Evolutionary conservation across 805 yeast genomes (phyloP), one percentile per base, ranked within the genome.

Genomic region (Candida ulmi): DNA sequence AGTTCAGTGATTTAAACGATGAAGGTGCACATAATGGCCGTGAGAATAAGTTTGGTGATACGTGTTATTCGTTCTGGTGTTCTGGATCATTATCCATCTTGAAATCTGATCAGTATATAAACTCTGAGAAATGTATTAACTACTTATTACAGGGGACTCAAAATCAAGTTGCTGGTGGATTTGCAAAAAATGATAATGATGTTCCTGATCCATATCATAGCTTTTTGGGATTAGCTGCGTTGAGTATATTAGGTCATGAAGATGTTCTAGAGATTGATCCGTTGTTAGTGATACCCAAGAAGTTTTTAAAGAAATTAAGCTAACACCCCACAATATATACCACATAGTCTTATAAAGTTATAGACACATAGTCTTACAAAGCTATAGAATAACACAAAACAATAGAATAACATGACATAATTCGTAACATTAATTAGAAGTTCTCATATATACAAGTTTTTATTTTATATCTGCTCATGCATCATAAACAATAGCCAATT

Each of bases 11-110:
- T 47, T 46, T 37, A 0, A 61, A 56, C 2, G 91, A 83, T 52
- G 61, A 62, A 38, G 96, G 96, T 2, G 91, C 91, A 0, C 79
- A 85, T 55, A 86, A 88, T 58, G 97, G 97, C 1, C 68, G 97
- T 35, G 78, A 76, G n/a, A 87, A 87, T 57, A 88, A 88, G 57
- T 72, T 69, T 41, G 83, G 83, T 4, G 97, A 88, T 59, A 83
- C 95, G 0, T 88, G 97, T 63, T 88, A 88, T 54, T 74, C 83
- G 7, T 88, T 88, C 70, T 88, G 96, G 96, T 74, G 77, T 34
- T 51, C 78, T 13, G 90, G 76, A 2, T 66, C 86, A 5, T 62
- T 87, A 44, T 49, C 54, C 2, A 48, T 82, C 12, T 50, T 86
- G 18, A 57, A 56, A 1, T 40, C 47, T 0, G 44, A 48, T 6